Conservation (phyloP, 23 red algal genomes). For the Porphyridium purpureum region DNA sequence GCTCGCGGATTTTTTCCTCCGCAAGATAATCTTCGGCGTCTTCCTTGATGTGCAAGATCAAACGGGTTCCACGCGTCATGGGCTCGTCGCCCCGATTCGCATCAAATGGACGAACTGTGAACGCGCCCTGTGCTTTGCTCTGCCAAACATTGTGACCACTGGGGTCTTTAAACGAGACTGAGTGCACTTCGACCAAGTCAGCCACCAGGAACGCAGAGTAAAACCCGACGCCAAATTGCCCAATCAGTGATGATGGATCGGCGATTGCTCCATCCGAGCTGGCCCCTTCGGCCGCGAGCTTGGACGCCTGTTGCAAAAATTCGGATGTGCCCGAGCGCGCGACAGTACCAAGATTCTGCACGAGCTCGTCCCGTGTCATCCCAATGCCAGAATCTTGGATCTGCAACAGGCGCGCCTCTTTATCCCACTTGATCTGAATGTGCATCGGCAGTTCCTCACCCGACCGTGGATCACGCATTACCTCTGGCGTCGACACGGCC, state of each 20-base stretch:
- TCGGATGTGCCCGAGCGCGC: conserved; percentile 8
- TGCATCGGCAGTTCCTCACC: neutral
- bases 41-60: conserved; percentile 12
- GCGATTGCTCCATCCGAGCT: neutral
- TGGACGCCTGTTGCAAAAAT: conserved; percentile 7
- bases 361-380: conserved; percentile 12
- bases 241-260: conserved; percentile 8
- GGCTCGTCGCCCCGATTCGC: neutral
- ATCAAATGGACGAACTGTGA: neutral
- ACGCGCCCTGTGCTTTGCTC: neutral
- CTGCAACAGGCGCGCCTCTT: neutral
- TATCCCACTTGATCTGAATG: conserved; percentile 9
- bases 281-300: neutral
- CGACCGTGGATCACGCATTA: neutral
- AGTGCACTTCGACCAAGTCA: conserved; percentile 5
- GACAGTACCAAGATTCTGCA: conserved; percentile 12
- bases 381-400: conserved; percentile 11
- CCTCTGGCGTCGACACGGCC: neutral
- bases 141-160: conserved; percentile 1
- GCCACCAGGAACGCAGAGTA: conserved; percentile 21
- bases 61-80: conserved; percentile 1
- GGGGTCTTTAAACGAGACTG: neutral
- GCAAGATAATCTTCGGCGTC: conserved; percentile 3
- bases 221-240: conserved; percentile 20
- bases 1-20: neutral